Base-by-base conservation (phyloP, 495 filamentous ascomycete genomes). In the Acidiella bohemica region DNA sequence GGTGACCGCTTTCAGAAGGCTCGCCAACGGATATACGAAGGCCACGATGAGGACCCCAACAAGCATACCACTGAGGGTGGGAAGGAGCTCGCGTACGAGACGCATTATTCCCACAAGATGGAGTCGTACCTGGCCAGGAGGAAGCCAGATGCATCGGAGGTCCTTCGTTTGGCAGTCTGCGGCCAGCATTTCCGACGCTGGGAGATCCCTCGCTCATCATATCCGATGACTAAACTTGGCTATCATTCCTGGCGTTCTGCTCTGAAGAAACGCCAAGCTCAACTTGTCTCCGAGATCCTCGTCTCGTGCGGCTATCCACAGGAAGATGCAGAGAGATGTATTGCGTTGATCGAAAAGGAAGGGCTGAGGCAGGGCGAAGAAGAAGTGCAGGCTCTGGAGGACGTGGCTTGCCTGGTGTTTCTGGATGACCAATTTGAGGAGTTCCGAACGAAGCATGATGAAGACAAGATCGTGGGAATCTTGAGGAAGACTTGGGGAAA, bases 401-500 rank as follows among this genome's bases (percentile, higher is more conserved):
- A 90, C 62, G 80, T 84, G 39, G 83, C 83, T 12, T 90, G 83
- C 58, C 60, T 90, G 31, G 83, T 90, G 24, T 90, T 90, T 57
- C 55, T 90, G 50, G 82, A 86, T 56, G 83, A 84, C 53, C 81
- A 86, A 61, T 76, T 87, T 44, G 82, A 81, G 52, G 68, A 66
- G 32, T 90, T 85, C 59, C 77, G 80, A 65, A 65, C 64, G 41
- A 65, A 63, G 42, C 67, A 70, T 54, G 75, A 69, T 50, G 81
- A 86, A 60, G 78, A 73, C 37, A 87, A 86, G 67, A 71, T 83
- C 31, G 46, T 87, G 10, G 64, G 53, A 10, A 85, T 90, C 44
- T 55, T 90, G 59, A 57, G 64, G 50, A 86, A 87, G 77, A 85
- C 81, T 26, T 90, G 83, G 83, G 76, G 46, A 32, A 90, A 90